Conservation (phyloP, 108 stramenopile genomes). For the Cyclotella cryptica region DNA sequence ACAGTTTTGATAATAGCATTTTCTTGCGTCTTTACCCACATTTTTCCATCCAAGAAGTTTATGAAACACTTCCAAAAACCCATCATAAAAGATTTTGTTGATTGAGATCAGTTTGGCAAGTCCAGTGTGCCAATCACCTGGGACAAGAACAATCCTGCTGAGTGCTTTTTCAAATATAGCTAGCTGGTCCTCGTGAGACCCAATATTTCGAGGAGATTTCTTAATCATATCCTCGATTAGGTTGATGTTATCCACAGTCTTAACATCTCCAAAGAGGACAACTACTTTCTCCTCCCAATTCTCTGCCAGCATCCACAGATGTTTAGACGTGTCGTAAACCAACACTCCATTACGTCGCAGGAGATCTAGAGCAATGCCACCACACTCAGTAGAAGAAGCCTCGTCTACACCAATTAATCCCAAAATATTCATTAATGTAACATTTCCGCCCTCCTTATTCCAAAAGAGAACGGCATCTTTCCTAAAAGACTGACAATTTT, state of each 20-base stretch:
- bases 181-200: background rate
- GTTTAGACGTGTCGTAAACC: background rate
- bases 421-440: background rate
- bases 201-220: background rate
- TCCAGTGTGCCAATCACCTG: slow-evolving; percentile 21
- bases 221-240: background rate
- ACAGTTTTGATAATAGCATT: slow-evolving; percentile 8
- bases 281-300: background rate
- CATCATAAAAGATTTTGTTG: background rate
- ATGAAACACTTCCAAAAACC: background rate
- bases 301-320: background rate
- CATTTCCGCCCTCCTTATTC: background rate
- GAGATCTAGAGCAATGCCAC: background rate
- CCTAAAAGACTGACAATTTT: background rate
- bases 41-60: slow-evolving; percentile 8
- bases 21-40: slow-evolving; percentile 2
- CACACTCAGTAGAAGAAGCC: background rate
- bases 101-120: background rate
- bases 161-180: slow-evolving; percentile 1
- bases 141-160: background rate
- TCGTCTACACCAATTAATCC: slow-evolving; percentile 14
- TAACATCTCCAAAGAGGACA: slow-evolving; percentile 4
- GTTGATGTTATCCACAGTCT: slow-evolving; percentile 4
- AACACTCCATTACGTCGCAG: background rate
- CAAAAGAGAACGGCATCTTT: slow-evolving; percentile 1